Conservation (phyloP, 2,329 filamentous ascomycete species). For the Scleromitrula shiraiana region DNA sequence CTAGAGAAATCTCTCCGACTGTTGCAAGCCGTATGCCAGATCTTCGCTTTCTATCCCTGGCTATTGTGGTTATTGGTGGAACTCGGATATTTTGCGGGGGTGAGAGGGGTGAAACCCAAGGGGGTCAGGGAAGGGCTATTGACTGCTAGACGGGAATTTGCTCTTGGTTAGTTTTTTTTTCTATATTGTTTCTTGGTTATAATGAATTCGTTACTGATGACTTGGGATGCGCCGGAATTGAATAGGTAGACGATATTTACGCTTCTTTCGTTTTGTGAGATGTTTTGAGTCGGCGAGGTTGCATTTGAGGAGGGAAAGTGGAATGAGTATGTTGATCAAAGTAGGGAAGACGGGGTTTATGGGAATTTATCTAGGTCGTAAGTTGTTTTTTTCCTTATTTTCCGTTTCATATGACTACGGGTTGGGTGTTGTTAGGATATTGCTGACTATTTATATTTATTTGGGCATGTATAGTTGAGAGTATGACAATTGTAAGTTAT, state of each 20-base stretch:
- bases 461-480: slow-evolving; percentile 46
- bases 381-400: neutral
- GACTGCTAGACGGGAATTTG: slow-evolving; percentile 34
- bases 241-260: slow-evolving; percentile 52
- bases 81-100: too few species aligned
- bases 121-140: slow-evolving; percentile 26
- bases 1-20: slow-evolving; percentile 54
- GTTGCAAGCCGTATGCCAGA: slow-evolving; percentile 43
- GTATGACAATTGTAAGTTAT: slow-evolving; percentile 49
- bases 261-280: slow-evolving; percentile 61
- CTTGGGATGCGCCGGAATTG: too few species aligned
- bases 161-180: slow-evolving; percentile 31
- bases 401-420: neutral
- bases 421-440: neutral
- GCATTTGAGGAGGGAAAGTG: slow-evolving; percentile 29
- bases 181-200: too few species aligned
- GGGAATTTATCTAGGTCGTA: slow-evolving; percentile 53
- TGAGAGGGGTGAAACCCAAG: slow-evolving; percentile 29
- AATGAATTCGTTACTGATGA: too few species aligned
- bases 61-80: neutral
- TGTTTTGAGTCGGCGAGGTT: slow-evolving; percentile 45
- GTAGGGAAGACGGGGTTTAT: slow-evolving; percentile 50
- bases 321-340: slow-evolving; percentile 41
- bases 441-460: neutral
- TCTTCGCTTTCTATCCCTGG: slow-evolving; percentile 38